phyloP scores from a whole-genome alignment of 441 rosid genomes.

The Macaranga tanarius region DNA sequence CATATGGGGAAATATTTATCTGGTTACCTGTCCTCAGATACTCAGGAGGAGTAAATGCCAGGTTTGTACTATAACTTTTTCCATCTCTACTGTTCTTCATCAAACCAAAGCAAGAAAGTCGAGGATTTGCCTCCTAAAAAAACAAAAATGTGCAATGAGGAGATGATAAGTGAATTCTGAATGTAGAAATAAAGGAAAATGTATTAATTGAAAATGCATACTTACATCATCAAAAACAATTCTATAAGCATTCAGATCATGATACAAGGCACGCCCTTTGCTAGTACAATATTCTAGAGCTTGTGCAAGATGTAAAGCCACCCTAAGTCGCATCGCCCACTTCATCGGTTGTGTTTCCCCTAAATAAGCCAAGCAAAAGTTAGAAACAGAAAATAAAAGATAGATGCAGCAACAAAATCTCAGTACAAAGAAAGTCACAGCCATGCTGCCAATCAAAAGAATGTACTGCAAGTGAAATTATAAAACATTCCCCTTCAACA shows the following conservation, averaged over 20 bases:
- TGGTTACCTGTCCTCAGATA: slow-evolving; percentile 73
- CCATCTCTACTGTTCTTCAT: slow-evolving; percentile 98
- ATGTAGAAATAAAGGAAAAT: background rate
- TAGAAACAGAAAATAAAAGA: background rate
- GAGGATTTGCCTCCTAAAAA: slow-evolving; percentile 81
- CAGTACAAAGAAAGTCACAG: background rate
- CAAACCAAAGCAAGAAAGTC: slow-evolving; percentile 92
- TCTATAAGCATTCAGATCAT: slow-evolving; percentile 92
- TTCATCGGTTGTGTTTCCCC: slow-evolving; percentile 94
- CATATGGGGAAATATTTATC: background rate
- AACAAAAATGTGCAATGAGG: background rate
- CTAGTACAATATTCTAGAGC: slow-evolving; percentile 86
- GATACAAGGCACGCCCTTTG: slow-evolving; percentile 81
- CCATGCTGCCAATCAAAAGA: background rate
- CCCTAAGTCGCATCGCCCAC: slow-evolving; percentile 94
- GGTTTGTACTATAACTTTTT: slow-evolving; percentile 92
- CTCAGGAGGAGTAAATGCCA: slow-evolving; percentile 94
- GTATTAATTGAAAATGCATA: background rate
- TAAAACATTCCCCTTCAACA: background rate
- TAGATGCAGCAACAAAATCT: background rate
- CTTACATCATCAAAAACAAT: slow-evolving; percentile 89
- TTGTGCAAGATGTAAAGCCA: slow-evolving; percentile 85
- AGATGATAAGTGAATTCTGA: background rate
- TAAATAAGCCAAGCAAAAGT: slow-evolving; percentile 31
- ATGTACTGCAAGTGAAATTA: background rate